Conservation (phyloP, 345 rosid genomes). For the Hevea brasiliensis region DNA sequence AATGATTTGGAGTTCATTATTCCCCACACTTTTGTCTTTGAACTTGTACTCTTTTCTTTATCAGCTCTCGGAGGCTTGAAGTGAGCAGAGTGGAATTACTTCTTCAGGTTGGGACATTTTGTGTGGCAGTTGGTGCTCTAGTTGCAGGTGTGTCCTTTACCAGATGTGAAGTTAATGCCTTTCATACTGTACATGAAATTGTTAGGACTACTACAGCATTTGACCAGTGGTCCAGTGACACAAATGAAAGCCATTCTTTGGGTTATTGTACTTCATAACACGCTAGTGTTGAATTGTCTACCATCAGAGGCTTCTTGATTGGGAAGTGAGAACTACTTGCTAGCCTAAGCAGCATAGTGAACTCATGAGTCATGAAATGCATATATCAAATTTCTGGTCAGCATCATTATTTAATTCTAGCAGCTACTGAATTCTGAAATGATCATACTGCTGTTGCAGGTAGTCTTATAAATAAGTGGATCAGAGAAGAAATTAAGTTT, state of each 20-base stretch:
- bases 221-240: not conserved
- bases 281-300: not conserved
- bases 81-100: slow-evolving; percentile 94
- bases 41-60: slow-evolving; percentile 14
- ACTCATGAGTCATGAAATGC: not conserved
- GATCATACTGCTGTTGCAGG: no score
- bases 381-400: not conserved
- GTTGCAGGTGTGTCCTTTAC: slow-evolving; percentile 60
- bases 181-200: not conserved
- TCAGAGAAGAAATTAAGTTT: slow-evolving; percentile 4
- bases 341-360: not conserved
- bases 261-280: not conserved
- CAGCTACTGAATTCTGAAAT: not conserved
- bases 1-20: not conserved
- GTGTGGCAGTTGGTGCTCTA: slow-evolving; percentile 85
- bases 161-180: not conserved
- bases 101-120: slow-evolving; percentile 95
- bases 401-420: not conserved
- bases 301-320: not conserved
- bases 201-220: not conserved
- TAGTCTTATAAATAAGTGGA: not conserved
- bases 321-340: not conserved
- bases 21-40: not conserved
- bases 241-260: not conserved
- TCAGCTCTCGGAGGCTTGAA: slow-evolving; percentile 93